Evolutionary conservation across 2,329 filamentous ascomycete species (phyloP), one percentile per base, ranked within the genome.

Genomic region (Claviceps sp.): DNA sequence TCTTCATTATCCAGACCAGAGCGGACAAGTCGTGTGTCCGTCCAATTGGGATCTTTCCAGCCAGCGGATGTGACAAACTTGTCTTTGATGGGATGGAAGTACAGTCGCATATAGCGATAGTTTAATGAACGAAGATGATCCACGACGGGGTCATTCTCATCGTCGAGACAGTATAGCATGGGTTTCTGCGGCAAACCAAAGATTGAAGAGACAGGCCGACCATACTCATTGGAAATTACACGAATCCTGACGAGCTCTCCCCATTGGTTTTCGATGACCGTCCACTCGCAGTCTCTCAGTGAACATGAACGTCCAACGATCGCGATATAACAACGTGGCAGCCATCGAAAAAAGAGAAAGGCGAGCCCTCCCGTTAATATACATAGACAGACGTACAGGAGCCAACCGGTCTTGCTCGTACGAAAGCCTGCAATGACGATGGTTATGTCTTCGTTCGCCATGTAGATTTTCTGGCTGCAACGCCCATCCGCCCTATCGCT

Each of bases 231-330:
- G 16, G 66, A 68, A 40, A 75, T 74, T 13, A 97, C 76, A 48
- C 81, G 64, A 61, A 95, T 79, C n/a, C 93, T 79, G 13, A 78
- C 75, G 66, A 97, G 86, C 67, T 97, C 91, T 48, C 87, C 86
- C 91, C 93, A 97, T 76, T 97, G 89, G 62, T 98, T 96, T 77
- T 96, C 93, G 57, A 97, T 80, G 30, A 95, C 90, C 44, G 95
- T 84, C 93, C 94, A 98, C 54, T 87, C 77, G 61, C 88, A 93
- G 51, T 86, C 80, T 51, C 77, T 76, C 34, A 98, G 72, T 2
- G 87, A 74, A 16, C 79, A 80, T 5, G 82, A 71, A 50, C 73
- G 77, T 30, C 93, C 93, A 42, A 87, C 74, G 43, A 97, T 65
- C 48, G 76, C 77, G 48, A 97, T 83, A 60, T 87, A 82, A 88